Evolutionary conservation across 495 filamentous ascomycete genomes (phyloP).

Genomic region (Aspergillus haitiensis): DNA sequence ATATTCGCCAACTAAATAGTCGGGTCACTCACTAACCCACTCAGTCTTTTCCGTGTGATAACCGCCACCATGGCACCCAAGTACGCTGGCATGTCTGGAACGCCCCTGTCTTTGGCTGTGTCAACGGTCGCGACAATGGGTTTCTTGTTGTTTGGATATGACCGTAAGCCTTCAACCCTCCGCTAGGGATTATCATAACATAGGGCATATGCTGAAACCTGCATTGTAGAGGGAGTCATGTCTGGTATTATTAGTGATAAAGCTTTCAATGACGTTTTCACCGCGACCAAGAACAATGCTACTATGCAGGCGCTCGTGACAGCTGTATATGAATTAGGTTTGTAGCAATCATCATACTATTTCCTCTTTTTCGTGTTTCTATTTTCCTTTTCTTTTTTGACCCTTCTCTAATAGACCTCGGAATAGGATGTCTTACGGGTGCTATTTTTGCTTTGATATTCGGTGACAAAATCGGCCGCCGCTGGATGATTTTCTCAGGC

Average conservation of each 20-base stretch:
- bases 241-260: conserved; percentile 74
- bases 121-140: conserved; percentile 65
- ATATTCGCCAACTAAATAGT: background rate
- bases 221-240: conserved; percentile 63
- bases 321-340: conserved; percentile 76
- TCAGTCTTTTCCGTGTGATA: background rate
- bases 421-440: conserved; percentile 66
- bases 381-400: conserved; percentile 11
- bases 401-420: conserved; percentile 31
- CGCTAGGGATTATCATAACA: background rate
- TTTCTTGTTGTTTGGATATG: conserved; percentile 70
- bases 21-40: background rate
- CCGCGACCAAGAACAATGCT: conserved; percentile 61
- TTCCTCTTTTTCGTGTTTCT: conserved; percentile 1
- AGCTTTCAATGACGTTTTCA: conserved; percentile 69
- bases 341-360: conserved; percentile 21
- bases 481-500: conserved; percentile 60
- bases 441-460: conserved; percentile 68
- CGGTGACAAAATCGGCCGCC: conserved; percentile 68
- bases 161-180: conserved; percentile 36
- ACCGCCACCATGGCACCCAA: conserved; percentile 30
- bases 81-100: conserved; percentile 62
- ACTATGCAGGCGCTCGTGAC: conserved; percentile 81
- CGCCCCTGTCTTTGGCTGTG: conserved; percentile 56
- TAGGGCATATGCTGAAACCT: conserved; percentile 1